A percentile compares a stretch with the other conserved stretches of the same genome.
Conservation (phyloP, 2,329 filamentous ascomycete species). For the Botryotinia narcissicola region DNA sequence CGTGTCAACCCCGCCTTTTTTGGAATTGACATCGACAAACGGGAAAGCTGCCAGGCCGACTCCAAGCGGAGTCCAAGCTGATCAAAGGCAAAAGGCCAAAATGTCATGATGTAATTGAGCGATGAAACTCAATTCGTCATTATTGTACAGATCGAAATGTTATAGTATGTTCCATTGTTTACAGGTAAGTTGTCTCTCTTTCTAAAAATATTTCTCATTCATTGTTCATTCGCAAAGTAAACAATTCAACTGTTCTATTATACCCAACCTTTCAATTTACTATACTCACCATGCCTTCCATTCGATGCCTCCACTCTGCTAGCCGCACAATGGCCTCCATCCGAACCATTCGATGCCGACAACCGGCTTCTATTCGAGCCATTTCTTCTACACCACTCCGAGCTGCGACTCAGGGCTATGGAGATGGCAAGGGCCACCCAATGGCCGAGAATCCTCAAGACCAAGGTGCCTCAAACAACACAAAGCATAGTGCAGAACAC, state of each 20-base stretch:
- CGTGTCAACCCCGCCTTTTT: background rate
- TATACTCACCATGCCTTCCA: background rate
- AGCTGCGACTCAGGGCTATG: conserved; percentile 40
- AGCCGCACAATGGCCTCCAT: background rate
- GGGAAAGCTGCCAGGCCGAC: background rate
- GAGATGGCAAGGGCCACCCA: conserved; percentile 43
- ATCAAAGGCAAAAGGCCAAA: background rate
- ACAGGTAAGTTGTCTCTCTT: background rate
- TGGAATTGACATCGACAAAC: background rate
- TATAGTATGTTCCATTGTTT: background rate
- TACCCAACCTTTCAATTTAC: background rate
- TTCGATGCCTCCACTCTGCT: conserved; percentile 1
- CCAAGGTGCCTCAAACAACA: conserved; percentile 38
- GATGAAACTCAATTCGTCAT: background rate
- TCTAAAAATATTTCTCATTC: background rate
- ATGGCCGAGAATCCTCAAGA: conserved; percentile 40
- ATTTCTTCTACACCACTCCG: conserved; percentile 26
- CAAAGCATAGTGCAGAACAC: conserved; percentile 43
- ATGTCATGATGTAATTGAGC: conserved; percentile 11
- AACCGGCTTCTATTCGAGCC: conserved; percentile 22
- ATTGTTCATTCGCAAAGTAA: background rate
- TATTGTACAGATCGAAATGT: background rate
- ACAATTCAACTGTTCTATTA: background rate
- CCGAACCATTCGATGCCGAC: conserved; percentile 18
- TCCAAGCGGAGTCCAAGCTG: background rate